Conservation (phyloP, 2,329 filamentous ascomycete genomes). For the Cladophialophora exuberans region DNA sequence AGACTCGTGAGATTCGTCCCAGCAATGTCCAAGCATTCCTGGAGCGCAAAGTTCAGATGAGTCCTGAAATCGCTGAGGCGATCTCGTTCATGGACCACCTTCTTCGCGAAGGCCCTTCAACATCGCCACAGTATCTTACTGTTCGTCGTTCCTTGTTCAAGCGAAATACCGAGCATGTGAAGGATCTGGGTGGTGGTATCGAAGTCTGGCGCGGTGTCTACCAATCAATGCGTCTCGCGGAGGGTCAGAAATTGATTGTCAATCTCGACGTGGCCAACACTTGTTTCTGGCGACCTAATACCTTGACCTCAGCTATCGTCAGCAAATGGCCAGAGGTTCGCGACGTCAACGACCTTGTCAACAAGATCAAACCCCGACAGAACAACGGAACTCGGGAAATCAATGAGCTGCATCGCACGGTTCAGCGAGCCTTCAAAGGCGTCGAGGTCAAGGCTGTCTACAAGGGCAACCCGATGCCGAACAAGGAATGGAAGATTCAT, state of each 20-base stretch:
- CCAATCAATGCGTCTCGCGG: constrained; percentile 76
- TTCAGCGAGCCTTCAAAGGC: constrained; percentile 39
- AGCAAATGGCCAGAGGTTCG: constrained; percentile 37
- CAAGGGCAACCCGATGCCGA: constrained; percentile 36
- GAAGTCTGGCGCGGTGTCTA: constrained; percentile 90
- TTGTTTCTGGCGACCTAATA: constrained; percentile 73
- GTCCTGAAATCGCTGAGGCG: constrained; percentile 72
- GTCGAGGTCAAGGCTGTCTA: constrained; percentile 44
- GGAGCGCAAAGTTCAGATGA: constrained; percentile 60
- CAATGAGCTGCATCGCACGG: constrained; percentile 34
- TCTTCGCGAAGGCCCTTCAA: constrained; percentile 76
- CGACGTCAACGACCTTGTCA: constrained; percentile 39
- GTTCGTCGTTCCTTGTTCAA: constrained; percentile 87
- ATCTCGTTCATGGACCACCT: constrained; percentile 92
- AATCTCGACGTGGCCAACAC: constrained; percentile 93
- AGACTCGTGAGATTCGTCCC: constrained; percentile 71
- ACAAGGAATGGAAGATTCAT: constrained; percentile 55
- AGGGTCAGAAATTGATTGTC: constrained; percentile 68
- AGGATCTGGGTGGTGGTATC: constrained; percentile 65
- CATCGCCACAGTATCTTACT: constrained; percentile 58
- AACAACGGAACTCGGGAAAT: constrained; percentile 30
- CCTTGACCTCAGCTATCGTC: constrained; percentile 41
- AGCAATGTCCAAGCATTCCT: constrained; percentile 69
- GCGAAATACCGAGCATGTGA: constrained; percentile 50
- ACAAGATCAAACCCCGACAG: constrained; percentile 14